Evolutionary conservation across 2,329 filamentous ascomycete species (phyloP), one percentile per base, ranked within the genome.

Genomic region (Pseudogymnoascus destructans): DNA sequence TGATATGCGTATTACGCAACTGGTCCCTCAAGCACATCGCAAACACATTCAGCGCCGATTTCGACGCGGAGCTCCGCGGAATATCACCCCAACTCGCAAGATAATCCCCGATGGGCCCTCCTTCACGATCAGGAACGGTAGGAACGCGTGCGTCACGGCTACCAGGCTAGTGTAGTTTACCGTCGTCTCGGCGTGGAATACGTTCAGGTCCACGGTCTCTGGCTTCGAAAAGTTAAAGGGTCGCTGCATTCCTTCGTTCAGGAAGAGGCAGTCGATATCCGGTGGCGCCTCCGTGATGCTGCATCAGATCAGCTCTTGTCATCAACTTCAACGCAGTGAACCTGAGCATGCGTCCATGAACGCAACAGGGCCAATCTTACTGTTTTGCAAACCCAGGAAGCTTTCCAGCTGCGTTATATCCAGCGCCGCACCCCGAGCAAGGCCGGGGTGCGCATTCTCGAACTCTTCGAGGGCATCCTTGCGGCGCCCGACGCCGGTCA

Each of bases 181-280:
- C 2, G 66, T 70, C 8, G 76, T 61, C 59, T 77, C 73, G 1
- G 62, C 59, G 40, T 71, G 61, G 38, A 77, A 69, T 0, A 61
- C 21, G 1, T 61, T 49, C 2, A 76, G 64, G 46, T 74, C 66
- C 57, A 78, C 71, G 3, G 66, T 71, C 5, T 69, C 69, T 2
- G 78, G 76, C 15, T 71, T 66, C 5, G 72, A 68, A 64, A 81
- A 76, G 66, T 79, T 69, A 40, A 78, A 67, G 0, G 64, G 65
- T 25, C 71, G 70, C 65, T 84, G 79, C 30, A 79, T 72, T 7
- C 79, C 80, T 0, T 80, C 76, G 65, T 82, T 83, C 56, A 84
- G 69, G 58, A 84, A 67, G 23, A 85, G 65, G 62, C 74, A 75
- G 68, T 82, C 79, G 25, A 84, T 73, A 25, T 74, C 69, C 0